These are phyloP conservation scores for Clavispora fructus DNA, from an alignment of 805 yeast genomes.

Conservation along the genomic window DNA sequence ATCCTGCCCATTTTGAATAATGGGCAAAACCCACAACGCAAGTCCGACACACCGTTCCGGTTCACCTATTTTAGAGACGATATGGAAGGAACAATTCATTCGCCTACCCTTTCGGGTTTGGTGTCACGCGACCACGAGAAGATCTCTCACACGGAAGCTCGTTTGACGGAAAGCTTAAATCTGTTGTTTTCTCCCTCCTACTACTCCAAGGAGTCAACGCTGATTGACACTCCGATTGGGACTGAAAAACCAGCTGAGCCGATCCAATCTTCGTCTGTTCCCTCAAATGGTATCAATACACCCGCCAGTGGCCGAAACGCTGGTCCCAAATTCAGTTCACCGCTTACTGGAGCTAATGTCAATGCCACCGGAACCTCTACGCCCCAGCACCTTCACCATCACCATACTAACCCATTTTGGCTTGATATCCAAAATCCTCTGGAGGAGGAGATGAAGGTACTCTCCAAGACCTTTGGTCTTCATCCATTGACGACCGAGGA, in stretches of 20 bases:
- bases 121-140: background rate
- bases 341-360: background rate
- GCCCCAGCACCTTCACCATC: constrained; percentile 10
- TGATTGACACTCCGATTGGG: background rate
- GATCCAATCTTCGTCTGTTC: background rate
- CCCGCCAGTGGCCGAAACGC: background rate
- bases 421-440: constrained; percentile 88
- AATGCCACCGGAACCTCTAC: constrained; percentile 4
- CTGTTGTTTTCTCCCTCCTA: constrained; percentile 55
- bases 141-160: background rate
- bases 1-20: constrained; percentile 28
- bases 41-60: constrained; percentile 47
- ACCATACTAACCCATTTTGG: constrained; percentile 53
- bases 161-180: constrained; percentile 36
- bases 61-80: constrained; percentile 93
- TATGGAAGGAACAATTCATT: constrained; percentile 80
- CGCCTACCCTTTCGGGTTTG: constrained; percentile 82
- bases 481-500: constrained; percentile 97
- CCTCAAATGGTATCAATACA: background rate
- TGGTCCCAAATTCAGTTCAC: background rate
- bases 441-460: constrained; percentile 92
- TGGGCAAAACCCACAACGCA: constrained; percentile 14
- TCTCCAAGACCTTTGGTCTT: constrained; percentile 86
- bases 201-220: constrained; percentile 16
- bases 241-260: background rate